These are phyloP conservation scores for Globisporangium splendens DNA, from an alignment of 352 stramenopile species.

Conservation along the genomic window DNA sequence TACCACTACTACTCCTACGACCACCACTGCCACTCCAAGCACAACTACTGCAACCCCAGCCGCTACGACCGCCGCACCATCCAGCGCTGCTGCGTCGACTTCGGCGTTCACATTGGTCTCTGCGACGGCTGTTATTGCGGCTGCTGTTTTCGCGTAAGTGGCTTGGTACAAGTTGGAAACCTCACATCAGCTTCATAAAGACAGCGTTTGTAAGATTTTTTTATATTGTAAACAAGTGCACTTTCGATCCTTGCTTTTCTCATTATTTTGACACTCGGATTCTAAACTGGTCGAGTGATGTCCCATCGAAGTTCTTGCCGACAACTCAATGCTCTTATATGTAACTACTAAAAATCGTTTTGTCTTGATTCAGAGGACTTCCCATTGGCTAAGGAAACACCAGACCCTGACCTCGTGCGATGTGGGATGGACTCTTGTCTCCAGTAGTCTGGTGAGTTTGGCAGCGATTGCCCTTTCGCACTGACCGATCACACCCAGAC, in stretches of 20 bases:
- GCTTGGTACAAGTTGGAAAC: too few relatives aligned
- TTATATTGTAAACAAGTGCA: too few relatives aligned
- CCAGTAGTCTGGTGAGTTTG: constrained; percentile 50
- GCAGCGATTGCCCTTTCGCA: constrained; percentile 76
- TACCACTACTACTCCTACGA: neutral
- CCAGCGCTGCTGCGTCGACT: constrained; percentile 1
- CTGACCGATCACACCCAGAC: constrained; percentile 50
- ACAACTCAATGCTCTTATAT: too few relatives aligned
- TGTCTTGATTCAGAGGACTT: too few relatives aligned
- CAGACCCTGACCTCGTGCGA: constrained; percentile 28
- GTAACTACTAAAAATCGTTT: too few relatives aligned
- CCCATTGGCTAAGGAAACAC: constrained; percentile 5
- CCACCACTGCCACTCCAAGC: neutral
- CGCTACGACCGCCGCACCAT: neutral
- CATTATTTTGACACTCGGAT: too few relatives aligned
- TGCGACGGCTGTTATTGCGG: neutral
- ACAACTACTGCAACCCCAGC: neutral
- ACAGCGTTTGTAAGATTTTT: too few relatives aligned
- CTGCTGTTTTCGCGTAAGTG: constrained; percentile 1
- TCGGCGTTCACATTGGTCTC: neutral
- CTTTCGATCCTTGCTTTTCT: too few relatives aligned
- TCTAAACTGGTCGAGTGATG: too few relatives aligned
- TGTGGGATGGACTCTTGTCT: constrained; percentile 36
- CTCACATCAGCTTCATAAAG: too few relatives aligned
- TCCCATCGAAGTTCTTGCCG: too few relatives aligned